Evolutionary conservation across 768 basidiomycete genomes (phyloP), one percentile per base, ranked within the genome.

Genomic region (Lactarius sp.): DNA sequence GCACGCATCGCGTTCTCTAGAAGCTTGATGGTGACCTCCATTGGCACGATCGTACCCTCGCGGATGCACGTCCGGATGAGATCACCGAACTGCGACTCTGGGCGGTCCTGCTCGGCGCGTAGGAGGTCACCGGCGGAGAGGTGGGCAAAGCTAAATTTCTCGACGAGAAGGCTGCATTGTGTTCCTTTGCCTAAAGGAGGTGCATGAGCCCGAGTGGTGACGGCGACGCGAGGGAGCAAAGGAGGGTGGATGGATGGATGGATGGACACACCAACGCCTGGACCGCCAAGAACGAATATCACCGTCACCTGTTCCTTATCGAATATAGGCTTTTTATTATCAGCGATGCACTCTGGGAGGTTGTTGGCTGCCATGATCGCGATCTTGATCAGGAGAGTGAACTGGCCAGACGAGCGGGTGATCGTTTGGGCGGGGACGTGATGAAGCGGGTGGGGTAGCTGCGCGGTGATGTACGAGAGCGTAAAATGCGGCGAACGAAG

Each of bases 51-150:
- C 64, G 78, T 85, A 52, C 97, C 97, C 75, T 94, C 95, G 56
- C 80, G 83, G 73, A 99, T 98, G 77, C 86, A 90, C 14, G 82
- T 86, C 67, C 83, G 86, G 74, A 98, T 99, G 71, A 98, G 77
- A 33, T 84, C 78, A 36, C 94, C 94, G 69, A 87, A 90, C 64
- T 86, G 71, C 1, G 93, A 95, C 50, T 90, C 90, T 61, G 88
- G 84, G 51, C 95, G 87, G 63, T 85, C 78, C 76, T 98, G 95
- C 72, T 99, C 97, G 9, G 90, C 94, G 65, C 97, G 90, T 22
- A 98, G 83, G 36, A 99, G 87, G 75, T 99, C 97, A n/a, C 97
- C 97, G 63, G 97, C 97, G 93, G 73, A 97, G 51, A 99, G 84
- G 78, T 99, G 97, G 69, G 85, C 88, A 74, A 98, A 98, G 59